phyloP scores from a whole-genome alignment of 306 rosid species.

The Vigna nakashimae region DNA sequence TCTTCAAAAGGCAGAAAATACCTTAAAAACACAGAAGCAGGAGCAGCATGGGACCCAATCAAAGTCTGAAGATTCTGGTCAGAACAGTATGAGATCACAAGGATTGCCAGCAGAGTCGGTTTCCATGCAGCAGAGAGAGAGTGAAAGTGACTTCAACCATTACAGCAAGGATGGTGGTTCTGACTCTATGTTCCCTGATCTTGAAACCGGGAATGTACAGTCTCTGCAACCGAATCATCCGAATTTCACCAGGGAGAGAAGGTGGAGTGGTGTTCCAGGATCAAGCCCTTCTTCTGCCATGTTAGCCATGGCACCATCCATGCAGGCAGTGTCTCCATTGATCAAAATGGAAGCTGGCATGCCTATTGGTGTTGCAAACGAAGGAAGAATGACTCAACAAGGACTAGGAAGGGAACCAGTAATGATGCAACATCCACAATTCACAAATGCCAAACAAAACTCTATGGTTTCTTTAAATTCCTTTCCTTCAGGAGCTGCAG shows the following conservation, averaged over 20 bases:
- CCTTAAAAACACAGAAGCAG: conserved; percentile 64
- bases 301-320: conserved; percentile 54
- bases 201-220: conserved; percentile 51
- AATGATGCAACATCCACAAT: conserved; percentile 75
- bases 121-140: conserved; percentile 64
- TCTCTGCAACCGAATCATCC: conserved; percentile 55
- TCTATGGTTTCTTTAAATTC: conserved; percentile 57
- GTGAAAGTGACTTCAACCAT: conserved; percentile 67
- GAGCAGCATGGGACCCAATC: conserved; percentile 52
- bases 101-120: conserved; percentile 46
- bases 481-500: conserved; percentile 57
- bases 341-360: conserved; percentile 52
- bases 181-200: conserved; percentile 55
- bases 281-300: conserved; percentile 59
- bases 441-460: conserved; percentile 55
- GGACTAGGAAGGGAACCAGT: conserved; percentile 68
- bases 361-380: conserved; percentile 52
- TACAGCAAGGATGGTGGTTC: conserved; percentile 54
- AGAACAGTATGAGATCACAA: conserved; percentile 55
- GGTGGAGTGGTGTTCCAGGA: conserved; percentile 64
- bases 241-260: conserved; percentile 59
- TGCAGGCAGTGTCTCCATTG: conserved; percentile 56
- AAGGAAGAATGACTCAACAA: conserved; percentile 57
- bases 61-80: conserved; percentile 65
- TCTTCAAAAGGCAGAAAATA: conserved; percentile 68